These are phyloP conservation scores for Corallochytrium limacisporum DNA, from an alignment of 78 protist species.

Conservation along the genomic window DNA sequence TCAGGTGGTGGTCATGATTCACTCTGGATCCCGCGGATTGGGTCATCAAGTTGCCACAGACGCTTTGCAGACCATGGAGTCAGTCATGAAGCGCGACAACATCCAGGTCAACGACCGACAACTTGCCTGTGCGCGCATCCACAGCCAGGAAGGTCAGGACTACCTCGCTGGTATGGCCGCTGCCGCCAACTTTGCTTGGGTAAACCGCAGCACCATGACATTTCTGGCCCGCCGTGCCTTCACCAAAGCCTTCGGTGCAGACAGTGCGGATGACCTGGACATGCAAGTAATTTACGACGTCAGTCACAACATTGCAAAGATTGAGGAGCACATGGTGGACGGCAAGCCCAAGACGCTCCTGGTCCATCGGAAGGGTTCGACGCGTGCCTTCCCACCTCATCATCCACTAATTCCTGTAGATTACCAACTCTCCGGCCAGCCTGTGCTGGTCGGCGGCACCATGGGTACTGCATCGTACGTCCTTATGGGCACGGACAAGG, in stretches of 20 bases:
- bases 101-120: slow-evolving; percentile 68
- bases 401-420: slow-evolving; percentile 87
- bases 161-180: slow-evolving; percentile 81
- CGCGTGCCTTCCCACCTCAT: slow-evolving; percentile 89
- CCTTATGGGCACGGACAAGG: slow-evolving; percentile 77
- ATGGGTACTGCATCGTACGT: slow-evolving; percentile 86
- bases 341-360: slow-evolving; percentile 56
- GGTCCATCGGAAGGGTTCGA: slow-evolving; percentile 91
- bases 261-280: slow-evolving; percentile 60
- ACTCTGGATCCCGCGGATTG: slow-evolving; percentile 80
- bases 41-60: slow-evolving; percentile 96
- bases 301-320: slow-evolving; percentile 89
- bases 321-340: slow-evolving; percentile 70
- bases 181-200: slow-evolving; percentile 88
- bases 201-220: slow-evolving; percentile 78
- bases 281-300: slow-evolving; percentile 88
- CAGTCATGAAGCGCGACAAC: slow-evolving; percentile 58
- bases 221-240: slow-evolving; percentile 35
- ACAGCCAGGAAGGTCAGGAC: slow-evolving; percentile 39
- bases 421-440: slow-evolving; percentile 63
- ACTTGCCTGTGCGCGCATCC: slow-evolving; percentile 47
- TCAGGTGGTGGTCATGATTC: slow-evolving; percentile 76
- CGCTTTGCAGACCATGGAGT: slow-evolving; percentile 71
- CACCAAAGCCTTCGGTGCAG: background rate
- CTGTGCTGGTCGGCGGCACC: slow-evolving; percentile 90